Base-by-base conservation (phyloP, 2,329 filamentous ascomycete species). In the Raffaelea ambrosiae region DNA sequence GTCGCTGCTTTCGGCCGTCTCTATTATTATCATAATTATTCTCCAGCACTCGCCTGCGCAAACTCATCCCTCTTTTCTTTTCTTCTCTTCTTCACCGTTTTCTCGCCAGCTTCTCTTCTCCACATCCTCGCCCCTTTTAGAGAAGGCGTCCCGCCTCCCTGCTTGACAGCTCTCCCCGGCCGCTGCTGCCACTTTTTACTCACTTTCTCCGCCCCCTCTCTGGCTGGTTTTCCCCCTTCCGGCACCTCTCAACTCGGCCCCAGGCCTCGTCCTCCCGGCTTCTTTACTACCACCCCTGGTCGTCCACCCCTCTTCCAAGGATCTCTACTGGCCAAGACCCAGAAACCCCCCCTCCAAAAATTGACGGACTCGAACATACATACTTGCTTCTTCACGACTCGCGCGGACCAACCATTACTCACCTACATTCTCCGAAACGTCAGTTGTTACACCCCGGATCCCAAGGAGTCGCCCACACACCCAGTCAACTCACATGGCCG, bases 381-480 rank as follows among this genome's bases (percentile, higher is more conserved):
- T 19, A 21, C 36, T 43, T 43, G 40, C 36, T 44, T 40, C 33
- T 44, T 21, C 47, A 19, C 26, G 26, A 29, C 26, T 29, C 13
- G 26, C 26, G 14, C 23, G 40, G 45, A 40, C 48, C 58, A 48
- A 48, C 47, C 44, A 42, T 36, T 46, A 46, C 38, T 40, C 58
- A 53, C 60, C 52, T 45, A 49, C 59, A 53, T 55, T 56, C 57
- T 63, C 66, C 66, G 65, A 68, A 69, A 69, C 66, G 63, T 59
- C 60, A 64, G 60, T 61, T 67, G 68, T 70, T 65, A 68, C 68
- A 70, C 63, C 58, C 62, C 26, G 13, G 26, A 29, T 29, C 26
- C 26, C 26, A 29, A 29, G 26, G 26, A 29, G 26, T 29, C 26
- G 26, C 13, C 26, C 26, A 13, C 26, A 29, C 26, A 13, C 26